A percentile compares a stretch with the other conserved stretches of the same genome.
These are phyloP conservation scores for Conringia planisiliqua DNA, from an alignment of 345 rosid genomes.

Conservation along the genomic window DNA sequence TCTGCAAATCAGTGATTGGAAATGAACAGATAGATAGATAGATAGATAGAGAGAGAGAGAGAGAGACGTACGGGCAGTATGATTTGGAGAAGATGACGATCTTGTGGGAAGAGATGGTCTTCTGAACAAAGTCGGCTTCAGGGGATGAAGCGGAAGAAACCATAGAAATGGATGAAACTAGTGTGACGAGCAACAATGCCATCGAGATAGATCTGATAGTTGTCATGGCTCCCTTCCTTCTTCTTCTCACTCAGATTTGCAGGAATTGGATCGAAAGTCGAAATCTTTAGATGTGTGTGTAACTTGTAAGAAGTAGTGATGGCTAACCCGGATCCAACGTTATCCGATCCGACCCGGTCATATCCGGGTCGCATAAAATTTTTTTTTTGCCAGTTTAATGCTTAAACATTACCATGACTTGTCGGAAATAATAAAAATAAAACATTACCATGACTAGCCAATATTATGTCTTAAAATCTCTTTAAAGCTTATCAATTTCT, in stretches of 20 bases:
- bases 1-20: background rate
- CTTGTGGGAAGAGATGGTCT: conserved; percentile 74
- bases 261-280: background rate
- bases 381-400: too few relatives aligned
- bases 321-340: background rate
- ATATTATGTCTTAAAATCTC: too few relatives aligned
- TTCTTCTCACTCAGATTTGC: background rate
- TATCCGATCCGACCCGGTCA: background rate
- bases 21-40: background rate
- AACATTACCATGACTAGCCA: too few relatives aligned
- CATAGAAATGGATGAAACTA: conserved; percentile 24
- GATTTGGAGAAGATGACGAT: conserved; percentile 98
- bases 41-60: background rate
- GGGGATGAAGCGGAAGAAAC: conserved; percentile 34
- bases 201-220: conserved; percentile 24
- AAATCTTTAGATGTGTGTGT: background rate
- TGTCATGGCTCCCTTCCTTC: conserved; percentile 18
- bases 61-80: conserved; percentile 74
- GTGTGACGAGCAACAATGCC: conserved; percentile 10
- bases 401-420: too few relatives aligned
- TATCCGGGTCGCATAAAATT: background rate
- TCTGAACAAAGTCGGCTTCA: conserved; percentile 57
- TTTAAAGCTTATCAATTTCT: too few relatives aligned
- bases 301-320: background rate
- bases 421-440: too few relatives aligned